phyloP scores from a whole-genome alignment of 176 grass and related monocot species.

The sorghum (Sorghum bicolor) region Sorghum_bicolor_NCBIv3 NC_012870.2:63604001-63604500 shows the following conservation, averaged over 20 bases:
- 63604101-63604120: not conserved
- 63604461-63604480: constrained; percentile 74
- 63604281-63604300: constrained; percentile 54
- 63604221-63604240: constrained; percentile 85
- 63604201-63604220: constrained; percentile 72
- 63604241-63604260: constrained; percentile 72
- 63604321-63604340: not conserved
- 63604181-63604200: constrained; percentile 93
- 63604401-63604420: constrained; percentile 55
- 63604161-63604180: not conserved
- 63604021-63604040: not conserved
- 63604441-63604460: constrained; percentile 44
- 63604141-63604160: not conserved
- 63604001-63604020: not conserved
- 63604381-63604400: constrained; percentile 49
- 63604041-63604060: not conserved
- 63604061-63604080: not conserved
- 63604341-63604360: not conserved
- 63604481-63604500: constrained; percentile 92
- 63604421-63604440: constrained; percentile 29
- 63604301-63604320: constrained; percentile 39
- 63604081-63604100: not conserved
- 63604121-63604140: constrained; percentile 10
- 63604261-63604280: constrained; percentile 74
- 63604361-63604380: constrained; percentile 24